Conservation (phyloP, 345 rosid genomes). For the Crucihimalaya himalaica region DNA sequence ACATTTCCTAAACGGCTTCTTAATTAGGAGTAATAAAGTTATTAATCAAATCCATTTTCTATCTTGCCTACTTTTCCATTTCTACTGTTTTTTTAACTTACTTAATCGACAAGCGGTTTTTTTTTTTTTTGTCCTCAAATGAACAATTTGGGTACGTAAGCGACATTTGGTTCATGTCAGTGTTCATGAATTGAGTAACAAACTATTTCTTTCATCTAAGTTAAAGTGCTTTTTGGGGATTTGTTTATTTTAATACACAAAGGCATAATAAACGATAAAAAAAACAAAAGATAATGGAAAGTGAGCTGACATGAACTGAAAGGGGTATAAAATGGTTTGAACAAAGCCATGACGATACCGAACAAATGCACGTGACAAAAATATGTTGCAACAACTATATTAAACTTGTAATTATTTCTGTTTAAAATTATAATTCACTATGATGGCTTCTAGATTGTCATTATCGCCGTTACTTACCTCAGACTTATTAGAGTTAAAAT, state of each 20-base stretch:
- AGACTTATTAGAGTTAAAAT: too few relatives aligned
- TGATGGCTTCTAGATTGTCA: conserved; percentile 25
- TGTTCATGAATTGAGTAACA: not conserved
- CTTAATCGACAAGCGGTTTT: not conserved
- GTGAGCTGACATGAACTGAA: conserved; percentile 31
- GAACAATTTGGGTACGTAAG: not conserved
- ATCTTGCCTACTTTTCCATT: not conserved
- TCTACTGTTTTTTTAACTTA: not conserved
- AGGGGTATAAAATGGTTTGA: conserved; percentile 20
- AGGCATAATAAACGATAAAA: not conserved
- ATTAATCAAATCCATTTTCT: not conserved
- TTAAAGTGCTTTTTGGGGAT: not conserved
- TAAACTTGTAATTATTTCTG: not conserved
- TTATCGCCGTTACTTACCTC: too few relatives aligned
- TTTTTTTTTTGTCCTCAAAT: conserved; percentile 4
- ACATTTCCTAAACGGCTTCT: not conserved
- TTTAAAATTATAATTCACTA: not conserved
- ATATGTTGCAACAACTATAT: not conserved
- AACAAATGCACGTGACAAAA: conserved; percentile 39
- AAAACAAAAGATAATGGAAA: conserved; percentile 22
- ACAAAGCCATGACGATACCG: conserved; percentile 35
- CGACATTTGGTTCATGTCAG: not conserved
- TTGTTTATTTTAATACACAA: not conserved
- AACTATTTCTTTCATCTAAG: too few relatives aligned
- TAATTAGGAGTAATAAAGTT: not conserved